These are phyloP conservation scores for Thalia dealbata DNA, from an alignment of 176 grass and related monocot genomes.

Conservation along the genomic window DNA sequence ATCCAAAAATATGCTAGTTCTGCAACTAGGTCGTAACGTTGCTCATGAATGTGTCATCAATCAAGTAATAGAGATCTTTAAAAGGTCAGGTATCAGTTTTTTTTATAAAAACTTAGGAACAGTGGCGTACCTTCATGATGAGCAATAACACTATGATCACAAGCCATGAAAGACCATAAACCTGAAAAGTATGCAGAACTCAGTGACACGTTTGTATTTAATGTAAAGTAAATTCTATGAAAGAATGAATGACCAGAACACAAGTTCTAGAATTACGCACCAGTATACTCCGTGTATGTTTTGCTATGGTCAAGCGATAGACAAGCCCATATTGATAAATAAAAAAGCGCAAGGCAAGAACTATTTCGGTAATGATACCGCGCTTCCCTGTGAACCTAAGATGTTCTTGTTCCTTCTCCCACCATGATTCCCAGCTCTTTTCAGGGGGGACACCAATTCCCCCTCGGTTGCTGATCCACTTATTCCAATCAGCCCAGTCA, in stretches of 20 bases:
- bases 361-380: slow-evolving; percentile 61
- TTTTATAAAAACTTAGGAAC: not conserved
- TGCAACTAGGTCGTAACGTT: not conserved
- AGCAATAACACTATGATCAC: slow-evolving; percentile 73
- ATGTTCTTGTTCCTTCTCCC: slow-evolving; percentile 85
- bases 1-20: not conserved
- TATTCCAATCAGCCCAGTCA: slow-evolving; percentile 95
- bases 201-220: not conserved
- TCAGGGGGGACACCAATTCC: slow-evolving; percentile 67
- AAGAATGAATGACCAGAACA: slow-evolving; percentile 13
- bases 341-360: slow-evolving; percentile 73
- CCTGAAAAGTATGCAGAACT: slow-evolving; percentile 35
- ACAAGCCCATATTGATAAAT: slow-evolving; percentile 95
- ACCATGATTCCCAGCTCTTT: slow-evolving; percentile 98
- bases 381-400: slow-evolving; percentile 69
- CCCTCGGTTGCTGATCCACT: slow-evolving; percentile 86
- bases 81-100: not conserved
- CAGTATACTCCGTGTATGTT: slow-evolving; percentile 51
- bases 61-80: not conserved
- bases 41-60: not conserved
- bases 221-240: not conserved
- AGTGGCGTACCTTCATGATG: slow-evolving; percentile 58
- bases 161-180: slow-evolving; percentile 93
- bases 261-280: slow-evolving; percentile 29
- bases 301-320: slow-evolving; percentile 86